Evolutionary conservation across 768 basidiomycete species (phyloP).

Genomic region (Russula abietina): DNA sequence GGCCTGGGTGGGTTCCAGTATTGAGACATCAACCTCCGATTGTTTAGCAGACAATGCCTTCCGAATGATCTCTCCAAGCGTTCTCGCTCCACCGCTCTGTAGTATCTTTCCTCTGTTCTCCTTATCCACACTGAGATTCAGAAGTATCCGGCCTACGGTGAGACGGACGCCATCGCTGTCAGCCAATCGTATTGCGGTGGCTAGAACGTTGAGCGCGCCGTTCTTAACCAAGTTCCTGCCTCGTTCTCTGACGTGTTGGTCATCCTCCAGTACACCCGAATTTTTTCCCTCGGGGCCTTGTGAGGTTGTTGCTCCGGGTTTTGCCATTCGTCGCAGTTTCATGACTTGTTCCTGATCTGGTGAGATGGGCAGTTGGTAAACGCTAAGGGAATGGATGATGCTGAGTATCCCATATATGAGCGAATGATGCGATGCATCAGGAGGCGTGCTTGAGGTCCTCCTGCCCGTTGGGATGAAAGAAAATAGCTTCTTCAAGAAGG

Average conservation of each 20-base stretch:
- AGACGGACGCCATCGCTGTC: constrained; percentile 63
- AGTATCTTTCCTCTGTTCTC: constrained; percentile 71
- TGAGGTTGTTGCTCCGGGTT: constrained; percentile 25
- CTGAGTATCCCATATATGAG: constrained; percentile 73
- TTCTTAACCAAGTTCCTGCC: constrained; percentile 51
- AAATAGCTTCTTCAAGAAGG: constrained; percentile 46
- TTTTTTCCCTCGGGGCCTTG: constrained; percentile 15
- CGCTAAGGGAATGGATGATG: constrained; percentile 69
- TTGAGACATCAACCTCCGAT: constrained; percentile 37
- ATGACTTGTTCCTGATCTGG: constrained; percentile 81
- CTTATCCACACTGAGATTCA: constrained; percentile 72
- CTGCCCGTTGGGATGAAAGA: constrained; percentile 27
- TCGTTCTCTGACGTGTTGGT: constrained; percentile 57
- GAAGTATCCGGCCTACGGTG: constrained; percentile 52
- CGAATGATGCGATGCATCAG: constrained; percentile 39
- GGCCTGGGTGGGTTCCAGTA: constrained; percentile 73
- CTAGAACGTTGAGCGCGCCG: constrained; percentile 60
- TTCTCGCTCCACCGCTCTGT: constrained; percentile 72
- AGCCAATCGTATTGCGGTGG: constrained; percentile 45
- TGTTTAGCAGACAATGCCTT: constrained; percentile 31
- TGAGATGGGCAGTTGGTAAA: constrained; percentile 62
- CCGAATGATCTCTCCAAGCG: constrained; percentile 52
- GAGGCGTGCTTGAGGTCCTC: constrained; percentile 16
- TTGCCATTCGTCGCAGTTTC: constrained; percentile 72
- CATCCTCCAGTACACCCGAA: constrained; percentile 47